phyloP scores from a whole-genome alignment of 306 rosid genomes.

The Prunus mira region DNA sequence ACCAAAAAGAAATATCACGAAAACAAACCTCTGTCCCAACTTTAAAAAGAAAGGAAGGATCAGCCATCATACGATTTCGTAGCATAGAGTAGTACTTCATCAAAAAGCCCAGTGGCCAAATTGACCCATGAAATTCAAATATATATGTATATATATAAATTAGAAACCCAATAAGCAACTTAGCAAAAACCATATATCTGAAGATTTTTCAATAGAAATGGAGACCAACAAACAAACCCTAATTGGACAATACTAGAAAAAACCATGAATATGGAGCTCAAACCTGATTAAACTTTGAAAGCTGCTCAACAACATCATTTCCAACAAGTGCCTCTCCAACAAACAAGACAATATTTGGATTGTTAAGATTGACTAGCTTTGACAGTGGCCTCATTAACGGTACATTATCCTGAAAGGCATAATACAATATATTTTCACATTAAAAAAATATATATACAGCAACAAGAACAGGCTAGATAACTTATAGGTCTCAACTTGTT shows the following conservation, averaged over 20 bases:
- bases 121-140: slow-evolving; percentile 47
- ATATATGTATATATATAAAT: neutral
- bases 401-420: too few species aligned
- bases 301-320: too few species aligned
- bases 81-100: slow-evolving; percentile 72
- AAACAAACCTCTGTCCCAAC: slow-evolving; percentile 84
- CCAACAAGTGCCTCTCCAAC: too few species aligned
- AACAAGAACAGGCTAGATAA: neutral
- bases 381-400: too few species aligned
- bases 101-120: slow-evolving; percentile 61
- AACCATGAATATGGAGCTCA: too few species aligned
- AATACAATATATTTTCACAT: too few species aligned
- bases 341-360: too few species aligned
- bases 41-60: slow-evolving; percentile 91
- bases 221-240: too few species aligned
- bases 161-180: neutral
- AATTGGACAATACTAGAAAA: too few species aligned
- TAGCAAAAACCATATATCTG: neutral
- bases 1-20: neutral
- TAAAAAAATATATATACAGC: neutral
- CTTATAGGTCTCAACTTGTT: neutral
- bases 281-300: too few species aligned
- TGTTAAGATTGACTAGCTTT: too few species aligned
- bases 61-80: slow-evolving; percentile 85
- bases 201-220: neutral